Evolutionary conservation across 805 yeast genomes (phyloP), one percentile per base, ranked within the genome.

Genomic region (Nakazawaea pomicola): DNA sequence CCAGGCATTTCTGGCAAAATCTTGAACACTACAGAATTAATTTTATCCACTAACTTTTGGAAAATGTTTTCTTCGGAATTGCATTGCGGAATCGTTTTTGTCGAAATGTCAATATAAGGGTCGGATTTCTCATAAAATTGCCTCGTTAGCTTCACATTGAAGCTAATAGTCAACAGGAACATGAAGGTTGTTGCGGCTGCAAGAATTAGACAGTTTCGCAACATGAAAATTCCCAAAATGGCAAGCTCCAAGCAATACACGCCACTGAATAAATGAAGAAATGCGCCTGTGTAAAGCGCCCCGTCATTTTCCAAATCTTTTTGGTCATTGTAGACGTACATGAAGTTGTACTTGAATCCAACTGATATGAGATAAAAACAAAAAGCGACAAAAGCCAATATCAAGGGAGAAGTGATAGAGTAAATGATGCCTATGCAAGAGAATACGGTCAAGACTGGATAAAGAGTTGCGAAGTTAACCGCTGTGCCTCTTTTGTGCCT

Each of bases 391-490:
- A 83, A 77, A 0, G 84, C 59, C 8, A 84, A 65, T 10, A 89
- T 83, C 41, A 86, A 49, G 0, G 97, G 97, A 0, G 95, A 80
- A 6, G 90, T 75, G 4, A 88, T 74, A 4, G 88, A 75, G 53
- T 87, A 89, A 1, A 86, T 80, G 27, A 89, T 60, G 0, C 91
- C 88, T 44, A 89, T 85, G 6, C 87, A 78, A 0, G 82, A 90
- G 51, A 85, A 68, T 2, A 86, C 82, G 0, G 96, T 78, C 47
- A 81, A 81, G 0, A 80, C 72, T 0, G 97, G 87, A 54, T 82
- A 90, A 0, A 76, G 58, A 0, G 88, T 70, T 0, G 96, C 96
- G n/a, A n/a, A n/a, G n/a, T n/a, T n/a, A 95, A 95, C 88, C 45
- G 71, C 66, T 16, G 78, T 65, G n/a, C 53, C 51, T 2, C 75